phyloP scores from a whole-genome alignment of 2,329 filamentous ascomycete species.

The Cordyceps javanica region DNA sequence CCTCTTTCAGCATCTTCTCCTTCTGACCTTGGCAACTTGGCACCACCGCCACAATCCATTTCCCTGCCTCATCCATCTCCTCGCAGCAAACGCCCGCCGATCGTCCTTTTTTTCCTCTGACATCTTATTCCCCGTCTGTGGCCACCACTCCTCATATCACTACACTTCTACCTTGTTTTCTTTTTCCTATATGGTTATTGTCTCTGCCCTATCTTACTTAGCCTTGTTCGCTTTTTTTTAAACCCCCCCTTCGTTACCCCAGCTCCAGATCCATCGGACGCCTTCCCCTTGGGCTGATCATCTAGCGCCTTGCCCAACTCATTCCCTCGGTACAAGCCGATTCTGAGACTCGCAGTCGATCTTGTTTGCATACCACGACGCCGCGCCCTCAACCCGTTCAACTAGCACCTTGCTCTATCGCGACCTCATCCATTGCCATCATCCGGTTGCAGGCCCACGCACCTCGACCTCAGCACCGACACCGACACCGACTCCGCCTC shows the following conservation, averaged over 20 bases:
- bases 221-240: not conserved
- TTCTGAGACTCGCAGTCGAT: slow-evolving; percentile 6
- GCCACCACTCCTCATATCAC: not conserved
- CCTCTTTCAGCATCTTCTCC: slow-evolving; percentile 7
- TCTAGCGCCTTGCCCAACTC: not conserved
- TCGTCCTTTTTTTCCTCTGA: not conserved
- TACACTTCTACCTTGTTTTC: not conserved
- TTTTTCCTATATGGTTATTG: not conserved
- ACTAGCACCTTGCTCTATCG: not conserved
- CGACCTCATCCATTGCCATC: not conserved
- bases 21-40: slow-evolving; percentile 9
- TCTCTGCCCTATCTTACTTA: not conserved
- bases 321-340: slow-evolving; percentile 3
- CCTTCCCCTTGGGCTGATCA: slow-evolving; percentile 4
- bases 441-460: no score
- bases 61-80: not conserved
- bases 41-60: not conserved
- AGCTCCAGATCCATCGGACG: slow-evolving; percentile 6
- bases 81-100: not conserved
- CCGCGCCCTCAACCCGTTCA: not conserved
- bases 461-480: no score
- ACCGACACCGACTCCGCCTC: not conserved
- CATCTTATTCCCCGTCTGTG: not conserved
- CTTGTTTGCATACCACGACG: slow-evolving; percentile 3
- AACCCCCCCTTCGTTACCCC: not conserved